These are phyloP conservation scores for Scedosporium apiospermum DNA, from an alignment of 2,329 filamentous ascomycete species.

Conservation along the genomic window DNA sequence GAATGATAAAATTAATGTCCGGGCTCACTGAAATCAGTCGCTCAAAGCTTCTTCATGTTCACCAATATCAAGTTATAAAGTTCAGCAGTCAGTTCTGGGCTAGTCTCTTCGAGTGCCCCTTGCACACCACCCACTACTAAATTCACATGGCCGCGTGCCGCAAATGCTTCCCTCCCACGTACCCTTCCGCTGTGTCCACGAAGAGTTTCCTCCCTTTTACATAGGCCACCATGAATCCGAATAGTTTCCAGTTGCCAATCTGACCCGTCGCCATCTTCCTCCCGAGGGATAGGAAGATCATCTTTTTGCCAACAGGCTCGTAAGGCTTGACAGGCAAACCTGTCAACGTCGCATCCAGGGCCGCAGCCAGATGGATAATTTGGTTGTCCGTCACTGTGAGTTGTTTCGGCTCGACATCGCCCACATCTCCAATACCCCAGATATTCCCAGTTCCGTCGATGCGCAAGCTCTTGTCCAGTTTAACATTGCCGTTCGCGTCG, in stretches of 20 bases:
- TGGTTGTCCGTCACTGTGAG: neutral
- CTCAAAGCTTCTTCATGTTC: neutral
- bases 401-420: neutral
- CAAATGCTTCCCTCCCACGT: slow-evolving; percentile 18
- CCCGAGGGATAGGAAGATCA: slow-evolving; percentile 20
- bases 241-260: slow-evolving; percentile 22
- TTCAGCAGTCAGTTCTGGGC: neutral
- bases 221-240: slow-evolving; percentile 20
- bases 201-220: slow-evolving; percentile 21
- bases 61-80: neutral
- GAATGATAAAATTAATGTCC: too few species aligned
- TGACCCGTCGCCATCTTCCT: slow-evolving; percentile 20
- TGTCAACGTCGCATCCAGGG: neutral
- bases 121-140: neutral
- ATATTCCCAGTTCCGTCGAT: neutral
- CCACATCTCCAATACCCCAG: neutral
- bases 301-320: slow-evolving; percentile 14
- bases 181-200: slow-evolving; percentile 19
- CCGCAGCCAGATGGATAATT: neutral
- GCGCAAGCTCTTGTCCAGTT: neutral
- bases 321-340: slow-evolving; percentile 10
- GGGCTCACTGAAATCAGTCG: too few species aligned
- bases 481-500: neutral
- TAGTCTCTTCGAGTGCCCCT: neutral
- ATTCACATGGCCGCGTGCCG: slow-evolving; percentile 18